phyloP scores from a whole-genome alignment of 164 flowering plant species.

The Stephania yunnanensis region DNA sequence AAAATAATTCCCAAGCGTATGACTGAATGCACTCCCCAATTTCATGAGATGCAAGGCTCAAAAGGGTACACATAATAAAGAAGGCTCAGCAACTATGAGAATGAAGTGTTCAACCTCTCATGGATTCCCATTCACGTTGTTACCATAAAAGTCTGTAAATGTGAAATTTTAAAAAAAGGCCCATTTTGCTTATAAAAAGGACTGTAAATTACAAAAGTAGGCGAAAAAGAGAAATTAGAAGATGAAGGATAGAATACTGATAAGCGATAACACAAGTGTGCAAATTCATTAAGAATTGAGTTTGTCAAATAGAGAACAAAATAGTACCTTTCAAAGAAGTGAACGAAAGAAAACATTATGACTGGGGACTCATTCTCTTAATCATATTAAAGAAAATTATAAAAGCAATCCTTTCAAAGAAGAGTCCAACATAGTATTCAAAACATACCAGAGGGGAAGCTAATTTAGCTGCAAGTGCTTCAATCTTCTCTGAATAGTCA shows the following conservation, averaged over 20 bases:
- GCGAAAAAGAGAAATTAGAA: background rate
- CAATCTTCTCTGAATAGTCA: constrained; percentile 88
- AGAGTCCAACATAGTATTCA: background rate
- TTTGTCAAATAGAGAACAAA: background rate
- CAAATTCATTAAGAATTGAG: background rate
- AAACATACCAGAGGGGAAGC: constrained; percentile 42
- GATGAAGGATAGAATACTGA: background rate
- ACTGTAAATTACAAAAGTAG: background rate
- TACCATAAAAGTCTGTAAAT: background rate
- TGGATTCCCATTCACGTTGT: background rate
- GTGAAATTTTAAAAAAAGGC: background rate
- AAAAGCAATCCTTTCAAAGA: background rate
- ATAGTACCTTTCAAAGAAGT: background rate
- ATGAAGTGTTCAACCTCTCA: background rate
- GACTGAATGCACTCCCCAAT: background rate
- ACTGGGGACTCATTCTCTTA: background rate
- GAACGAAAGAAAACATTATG: background rate
- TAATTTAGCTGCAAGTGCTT: constrained; percentile 73
- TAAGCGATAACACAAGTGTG: background rate
- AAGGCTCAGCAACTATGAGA: background rate
- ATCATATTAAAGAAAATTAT: background rate
- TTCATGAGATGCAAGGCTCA: background rate
- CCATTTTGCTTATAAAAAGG: background rate
- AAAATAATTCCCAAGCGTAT: background rate
- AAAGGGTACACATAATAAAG: too few relatives aligned